phyloP scores from a whole-genome alignment of 495 filamentous ascomycete genomes.

The Tuber aestivum region DNA sequence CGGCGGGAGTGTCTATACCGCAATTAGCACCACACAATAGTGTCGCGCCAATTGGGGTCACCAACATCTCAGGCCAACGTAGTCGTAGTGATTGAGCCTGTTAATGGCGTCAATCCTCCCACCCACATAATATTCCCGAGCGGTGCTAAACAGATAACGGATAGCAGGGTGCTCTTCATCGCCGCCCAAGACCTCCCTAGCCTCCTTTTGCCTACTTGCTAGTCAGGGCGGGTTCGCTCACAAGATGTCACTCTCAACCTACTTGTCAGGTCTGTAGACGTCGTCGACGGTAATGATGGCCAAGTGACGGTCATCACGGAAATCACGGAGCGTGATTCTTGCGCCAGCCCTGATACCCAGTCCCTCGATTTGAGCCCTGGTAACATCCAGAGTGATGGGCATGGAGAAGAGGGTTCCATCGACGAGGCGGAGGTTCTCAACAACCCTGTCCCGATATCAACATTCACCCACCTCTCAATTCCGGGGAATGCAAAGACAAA shows the following conservation, averaged over 20 bases:
- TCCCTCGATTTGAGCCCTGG: slow-evolving; percentile 64
- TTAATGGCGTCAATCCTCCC: slow-evolving; percentile 93
- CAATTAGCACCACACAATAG: slow-evolving; percentile 26
- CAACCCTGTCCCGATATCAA: slow-evolving; percentile 57
- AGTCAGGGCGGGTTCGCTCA: slow-evolving; percentile 44
- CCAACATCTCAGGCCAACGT: slow-evolving; percentile 89
- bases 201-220: slow-evolving; percentile 66
- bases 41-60: slow-evolving; percentile 15
- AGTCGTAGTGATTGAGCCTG: slow-evolving; percentile 95
- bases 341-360: slow-evolving; percentile 67
- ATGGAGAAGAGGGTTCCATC: slow-evolving; percentile 93
- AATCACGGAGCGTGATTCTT: slow-evolving; percentile 82
- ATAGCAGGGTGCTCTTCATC: slow-evolving; percentile 91
- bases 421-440: slow-evolving; percentile 73
- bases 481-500: slow-evolving; percentile 46
- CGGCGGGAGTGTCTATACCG: slow-evolving; percentile 77
- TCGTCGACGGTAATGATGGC: slow-evolving; percentile 95
- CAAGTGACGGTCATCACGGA: slow-evolving; percentile 90
- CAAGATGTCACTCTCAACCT: slow-evolving; percentile 44
- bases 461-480: not conserved
- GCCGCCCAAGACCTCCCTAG: slow-evolving; percentile 88
- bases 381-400: slow-evolving; percentile 88
- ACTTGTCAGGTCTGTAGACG: slow-evolving; percentile 96
- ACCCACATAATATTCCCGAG: slow-evolving; percentile 84
- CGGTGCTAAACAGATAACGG: slow-evolving; percentile 72